Conservation (phyloP, 805 yeast genomes). For the Debaryomyces tyrocola region DNA sequence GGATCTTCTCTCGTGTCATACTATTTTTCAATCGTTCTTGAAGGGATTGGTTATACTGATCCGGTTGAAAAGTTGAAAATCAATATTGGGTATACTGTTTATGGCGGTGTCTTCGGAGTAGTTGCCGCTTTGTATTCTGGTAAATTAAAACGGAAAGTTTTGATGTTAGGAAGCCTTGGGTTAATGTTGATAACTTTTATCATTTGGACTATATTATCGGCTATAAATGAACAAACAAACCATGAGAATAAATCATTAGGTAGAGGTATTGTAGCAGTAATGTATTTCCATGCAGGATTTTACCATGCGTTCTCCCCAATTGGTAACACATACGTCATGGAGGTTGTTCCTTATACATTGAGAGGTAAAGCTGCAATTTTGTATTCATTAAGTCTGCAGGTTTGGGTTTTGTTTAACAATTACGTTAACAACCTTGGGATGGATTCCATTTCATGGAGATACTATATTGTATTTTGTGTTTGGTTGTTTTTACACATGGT, state of each 20-base stretch:
- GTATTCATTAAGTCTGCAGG: too few relatives aligned
- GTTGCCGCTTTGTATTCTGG: conserved; percentile 16
- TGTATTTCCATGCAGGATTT: background rate
- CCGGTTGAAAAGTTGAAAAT: conserved; percentile 44
- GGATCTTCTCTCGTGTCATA: conserved; percentile 50
- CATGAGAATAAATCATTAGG: conserved; percentile 14
- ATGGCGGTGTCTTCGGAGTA: conserved; percentile 36
- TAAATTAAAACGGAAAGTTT: conserved; percentile 24
- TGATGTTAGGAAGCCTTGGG: conserved; percentile 21
- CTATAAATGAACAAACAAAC: conserved; percentile 18
- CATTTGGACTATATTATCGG: conserved; percentile 24
- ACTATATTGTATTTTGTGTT: background rate
- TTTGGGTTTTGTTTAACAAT: background rate
- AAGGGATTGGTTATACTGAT: conserved; percentile 19
- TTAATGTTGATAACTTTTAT: conserved; percentile 25
- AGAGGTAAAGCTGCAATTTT: background rate
- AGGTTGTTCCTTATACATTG: background rate
- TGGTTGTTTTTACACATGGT: background rate
- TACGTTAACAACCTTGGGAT: background rate
- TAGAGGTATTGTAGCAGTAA: conserved; percentile 3
- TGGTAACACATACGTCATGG: conserved; percentile 1
- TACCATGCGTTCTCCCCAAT: conserved; percentile 1
- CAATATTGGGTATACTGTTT: conserved; percentile 50
- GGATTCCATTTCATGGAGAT: background rate
- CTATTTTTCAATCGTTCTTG: conserved; percentile 13